Evolutionary conservation across 73 alveolate species (phyloP).

Genomic region (Uronychia binucleata): DNA sequence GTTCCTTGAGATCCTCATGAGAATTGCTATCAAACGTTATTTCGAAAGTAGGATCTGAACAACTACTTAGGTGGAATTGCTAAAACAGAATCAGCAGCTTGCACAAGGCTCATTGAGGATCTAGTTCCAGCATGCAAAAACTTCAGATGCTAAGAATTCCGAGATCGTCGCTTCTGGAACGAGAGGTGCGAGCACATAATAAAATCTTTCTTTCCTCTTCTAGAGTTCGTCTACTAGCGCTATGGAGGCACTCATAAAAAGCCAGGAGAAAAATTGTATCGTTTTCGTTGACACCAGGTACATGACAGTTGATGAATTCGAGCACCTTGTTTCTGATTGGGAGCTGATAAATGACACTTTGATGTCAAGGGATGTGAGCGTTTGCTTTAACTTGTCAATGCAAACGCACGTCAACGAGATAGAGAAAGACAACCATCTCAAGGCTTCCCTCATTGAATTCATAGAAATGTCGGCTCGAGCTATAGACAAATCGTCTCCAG

Average conservation of each 20-base stretch:
- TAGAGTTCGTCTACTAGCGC: constrained; percentile 68
- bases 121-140: neutral
- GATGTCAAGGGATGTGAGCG: constrained; percentile 74
- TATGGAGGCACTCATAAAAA: constrained; percentile 71
- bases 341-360: constrained; percentile 67
- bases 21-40: constrained; percentile 53
- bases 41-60: constrained; percentile 1
- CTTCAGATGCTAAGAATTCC: constrained; percentile 34
- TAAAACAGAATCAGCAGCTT: constrained; percentile 29
- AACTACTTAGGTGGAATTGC: neutral
- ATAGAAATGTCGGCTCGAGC: constrained; percentile 76
- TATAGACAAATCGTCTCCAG: constrained; percentile 35
- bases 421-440: constrained; percentile 72
- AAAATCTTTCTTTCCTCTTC: constrained; percentile 75
- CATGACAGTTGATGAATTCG: constrained; percentile 70
- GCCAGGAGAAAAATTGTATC: constrained; percentile 38
- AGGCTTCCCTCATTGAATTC: constrained; percentile 79
- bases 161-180: constrained; percentile 75
- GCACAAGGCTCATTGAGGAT: constrained; percentile 9
- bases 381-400: constrained; percentile 70
- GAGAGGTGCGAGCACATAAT: constrained; percentile 78
- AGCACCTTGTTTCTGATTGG: constrained; percentile 45
- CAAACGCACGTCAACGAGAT: constrained; percentile 76
- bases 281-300: neutral
- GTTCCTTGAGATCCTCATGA: constrained; percentile 47